A percentile compares a stretch with the other conserved stretches of the same genome.
Evolutionary conservation across 1,139 yeast species (phyloP).

Genomic region (Candida sp.): DNA sequence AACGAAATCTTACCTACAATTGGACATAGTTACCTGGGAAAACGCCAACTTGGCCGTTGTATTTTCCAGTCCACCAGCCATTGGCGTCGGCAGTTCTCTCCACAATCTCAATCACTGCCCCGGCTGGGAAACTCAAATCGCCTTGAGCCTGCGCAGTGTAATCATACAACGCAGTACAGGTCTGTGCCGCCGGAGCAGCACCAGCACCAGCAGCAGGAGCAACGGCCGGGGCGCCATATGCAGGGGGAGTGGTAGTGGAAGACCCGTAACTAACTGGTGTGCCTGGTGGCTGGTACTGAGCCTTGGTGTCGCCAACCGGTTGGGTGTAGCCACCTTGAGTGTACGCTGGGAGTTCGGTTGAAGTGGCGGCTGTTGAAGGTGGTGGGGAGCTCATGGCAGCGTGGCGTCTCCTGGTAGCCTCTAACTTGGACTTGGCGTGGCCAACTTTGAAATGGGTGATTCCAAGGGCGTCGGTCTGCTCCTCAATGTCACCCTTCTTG

Average conservation of each 20-base stretch:
- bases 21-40: conserved; percentile 62
- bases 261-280: conserved; percentile 13
- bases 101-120: conserved; percentile 82
- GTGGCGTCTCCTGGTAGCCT: conserved; percentile 78
- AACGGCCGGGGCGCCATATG: too few relatives aligned
- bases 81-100: conserved; percentile 83
- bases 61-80: conserved; percentile 68
- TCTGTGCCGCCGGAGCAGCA: conserved; percentile 48
- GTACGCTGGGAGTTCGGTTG: conserved; percentile 32
- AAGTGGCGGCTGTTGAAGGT: conserved; percentile 31
- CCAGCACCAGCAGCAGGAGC: conserved; percentile 19
- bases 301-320: conserved; percentile 25
- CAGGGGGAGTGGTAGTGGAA: conserved; percentile 19
- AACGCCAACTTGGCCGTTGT: conserved; percentile 50
- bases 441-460: conserved; percentile 91
- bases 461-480: conserved; percentile 83
- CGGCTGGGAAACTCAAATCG: conserved; percentile 86
- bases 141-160: conserved; percentile 89
- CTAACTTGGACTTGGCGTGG: conserved; percentile 83
- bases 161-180: conserved; percentile 79
- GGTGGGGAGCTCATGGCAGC: conserved; percentile 47
- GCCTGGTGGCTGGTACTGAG: conserved; percentile 4
- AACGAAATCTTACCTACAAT: neutral
- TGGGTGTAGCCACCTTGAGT: conserved; percentile 25
- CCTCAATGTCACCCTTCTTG: conserved; percentile 93